Evolutionary conservation across 805 yeast species (phyloP), one percentile per base, ranked within the genome.

Genomic region (Kazachstania bromeliacearum): DNA sequence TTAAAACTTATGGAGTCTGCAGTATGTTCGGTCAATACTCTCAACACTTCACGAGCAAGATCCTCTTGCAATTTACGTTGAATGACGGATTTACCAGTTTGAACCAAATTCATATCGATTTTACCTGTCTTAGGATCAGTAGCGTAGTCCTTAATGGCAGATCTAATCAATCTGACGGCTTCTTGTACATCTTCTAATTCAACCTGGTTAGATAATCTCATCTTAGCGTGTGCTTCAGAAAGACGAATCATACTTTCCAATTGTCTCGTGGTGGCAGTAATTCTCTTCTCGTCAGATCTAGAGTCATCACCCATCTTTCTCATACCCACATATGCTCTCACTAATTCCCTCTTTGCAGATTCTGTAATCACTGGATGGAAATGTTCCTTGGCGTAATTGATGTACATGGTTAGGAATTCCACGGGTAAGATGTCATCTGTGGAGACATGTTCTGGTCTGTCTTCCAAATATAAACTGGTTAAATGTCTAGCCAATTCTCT

Each of bases 191-290:
- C 99, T 20, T 68, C 69, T 18, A 82, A 66, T 37, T 78, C 80
- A 4, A 92, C 99, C 0, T 49, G 55, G 1, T 68, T 62, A 1
- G 89, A 72, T 21, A 92, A 67, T 49, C 95, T 76, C 95, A 92
- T 84, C 62, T 87, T 88, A 2, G 99, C 98, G 57, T 92, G 97
- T 0, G 97, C 98, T 62, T 92, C 98, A 0, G 94, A 62, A 35
- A 92, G 68, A 54, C 98, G 77, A 46, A 89, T 88, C 95, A 92
- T 85, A 35, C 94, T 79, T 62, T 92, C 98, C 39, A 92, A 68
- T 59, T 92, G 98, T 63, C 99, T 75, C 2, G 99, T 89, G 0
- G 99, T 92, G 4, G 99, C 99, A 0, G 99, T 92, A 47, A 92
- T 83, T 49, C 99, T 70, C 60, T 80, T 83, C 44, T 92, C 97